Conservation (phyloP, 202 grass and related monocot genomes). For the Carex sylvatica region DNA sequence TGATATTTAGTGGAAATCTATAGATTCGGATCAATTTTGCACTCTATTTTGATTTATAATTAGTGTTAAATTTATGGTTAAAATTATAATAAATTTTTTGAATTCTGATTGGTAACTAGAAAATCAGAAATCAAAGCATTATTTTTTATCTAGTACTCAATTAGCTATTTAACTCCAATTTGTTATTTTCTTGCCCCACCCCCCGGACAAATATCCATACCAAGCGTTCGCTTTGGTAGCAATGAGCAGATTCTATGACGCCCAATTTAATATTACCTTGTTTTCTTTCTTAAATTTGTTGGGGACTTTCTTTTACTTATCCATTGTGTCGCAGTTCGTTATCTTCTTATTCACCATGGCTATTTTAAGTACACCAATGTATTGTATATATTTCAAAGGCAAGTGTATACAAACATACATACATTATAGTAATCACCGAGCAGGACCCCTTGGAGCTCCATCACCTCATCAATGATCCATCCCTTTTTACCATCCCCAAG, state of each 20-base stretch:
- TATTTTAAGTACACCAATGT: not conserved
- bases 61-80: too few species aligned
- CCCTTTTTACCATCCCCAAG: slow-evolving; percentile 68
- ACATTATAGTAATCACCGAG: slow-evolving; percentile 95
- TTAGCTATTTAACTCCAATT: too few species aligned
- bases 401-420: slow-evolving; percentile 26
- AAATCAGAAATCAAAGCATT: too few species aligned
- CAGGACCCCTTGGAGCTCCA: slow-evolving; percentile 75
- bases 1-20: too few species aligned
- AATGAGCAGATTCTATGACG: not conserved
- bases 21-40: too few species aligned
- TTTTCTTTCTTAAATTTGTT: not conserved
- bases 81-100: too few species aligned
- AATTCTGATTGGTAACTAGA: too few species aligned
- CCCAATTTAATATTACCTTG: not conserved
- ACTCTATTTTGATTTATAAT: too few species aligned
- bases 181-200: too few species aligned
- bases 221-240: not conserved
- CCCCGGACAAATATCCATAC: too few species aligned
- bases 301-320: not conserved
- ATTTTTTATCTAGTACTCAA: too few species aligned
- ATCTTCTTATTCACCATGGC: not conserved
- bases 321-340: not conserved
- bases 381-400: not conserved
- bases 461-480: slow-evolving; percentile 83